These are phyloP conservation scores for Cordyceps militaris DNA, from an alignment of 2,329 filamentous ascomycete genomes.

Conservation along the genomic window DNA sequence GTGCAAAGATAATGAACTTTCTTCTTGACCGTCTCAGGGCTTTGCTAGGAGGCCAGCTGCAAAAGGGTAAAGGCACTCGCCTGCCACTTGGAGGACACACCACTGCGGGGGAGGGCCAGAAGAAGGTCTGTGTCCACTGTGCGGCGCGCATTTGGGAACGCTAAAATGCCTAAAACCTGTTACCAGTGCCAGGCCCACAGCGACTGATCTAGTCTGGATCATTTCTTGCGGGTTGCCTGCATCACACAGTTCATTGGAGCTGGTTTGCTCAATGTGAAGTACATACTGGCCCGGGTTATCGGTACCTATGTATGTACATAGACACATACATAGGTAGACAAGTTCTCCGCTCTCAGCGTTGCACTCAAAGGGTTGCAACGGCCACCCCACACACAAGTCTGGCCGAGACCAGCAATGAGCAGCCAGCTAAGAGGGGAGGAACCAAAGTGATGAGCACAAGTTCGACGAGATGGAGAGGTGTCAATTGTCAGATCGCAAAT, in stretches of 20 bases:
- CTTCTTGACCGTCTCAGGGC: background rate
- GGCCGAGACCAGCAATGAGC: too few relatives aligned
- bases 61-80: slow-evolving; percentile 7
- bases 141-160: background rate
- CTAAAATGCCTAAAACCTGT: slow-evolving; percentile 3
- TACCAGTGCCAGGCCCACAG: background rate
- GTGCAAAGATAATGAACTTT: background rate
- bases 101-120: background rate
- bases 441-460: too few relatives aligned
- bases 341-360: background rate
- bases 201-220: slow-evolving; percentile 8
- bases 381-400: background rate
- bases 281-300: too few relatives aligned
- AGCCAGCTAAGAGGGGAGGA: background rate
- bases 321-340: too few relatives aligned
- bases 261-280: background rate
- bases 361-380: background rate
- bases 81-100: background rate
- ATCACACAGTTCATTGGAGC: slow-evolving; percentile 1
- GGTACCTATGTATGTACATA: too few relatives aligned
- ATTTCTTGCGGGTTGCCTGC: background rate
- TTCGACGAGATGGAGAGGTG: background rate
- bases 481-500: too few relatives aligned
- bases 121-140: background rate
- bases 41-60: slow-evolving; percentile 4